Base-by-base conservation (phyloP, 352 stramenopile genomes). In the Phytophthora citrophthora region DNA sequence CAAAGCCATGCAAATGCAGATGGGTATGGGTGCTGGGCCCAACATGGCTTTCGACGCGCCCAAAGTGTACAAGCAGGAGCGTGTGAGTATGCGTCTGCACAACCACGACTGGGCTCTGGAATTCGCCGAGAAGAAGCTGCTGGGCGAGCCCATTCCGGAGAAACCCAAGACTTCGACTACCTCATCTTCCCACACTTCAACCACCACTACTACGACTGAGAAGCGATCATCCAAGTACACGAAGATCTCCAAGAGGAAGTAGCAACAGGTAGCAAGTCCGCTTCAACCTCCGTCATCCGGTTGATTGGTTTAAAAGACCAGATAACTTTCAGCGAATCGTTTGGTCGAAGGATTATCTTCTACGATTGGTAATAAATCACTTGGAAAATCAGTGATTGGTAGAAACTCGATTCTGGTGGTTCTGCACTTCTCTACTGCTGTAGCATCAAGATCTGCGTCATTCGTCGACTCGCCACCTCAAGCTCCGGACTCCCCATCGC, bases 1-100 rank as follows among this genome's bases (percentile, higher is more conserved):
- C 56, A 89, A 94, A 68, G 86, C 91, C 39, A 96, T 96, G 84
- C 89, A 96, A 65, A 91, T 96, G 89, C 90, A 98, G 69, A 97
- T 97, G 90, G 88, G 89, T 49, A 97, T 97, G 89, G 85, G 83
- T 5, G 86, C 83, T 0, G 85, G 76, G 4, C 82, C 82, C 11
- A 91, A 93, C 64, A 90, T 95, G 56, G 81, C 79, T n/a, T 97
- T 97, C 59, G 91, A 98, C 49, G 90, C 91, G 5, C 83, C 84
- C 0, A 96, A 95, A 48, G 81, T 89, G 53, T 98, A 91, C 83
- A 96, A 97, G 72, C 83, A 95, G 55, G 88, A 95, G 66, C 86
- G 88, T 43, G 88, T 94, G 54, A 95, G 81, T 57, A 61, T 95
- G 27, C 79, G 84, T 27, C 76, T 95, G 54, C 84, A 95, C 71